Base-by-base conservation (phyloP, 228 moss, liverwort and hornwort species). In the Sphagnum magellanicum region DNA sequence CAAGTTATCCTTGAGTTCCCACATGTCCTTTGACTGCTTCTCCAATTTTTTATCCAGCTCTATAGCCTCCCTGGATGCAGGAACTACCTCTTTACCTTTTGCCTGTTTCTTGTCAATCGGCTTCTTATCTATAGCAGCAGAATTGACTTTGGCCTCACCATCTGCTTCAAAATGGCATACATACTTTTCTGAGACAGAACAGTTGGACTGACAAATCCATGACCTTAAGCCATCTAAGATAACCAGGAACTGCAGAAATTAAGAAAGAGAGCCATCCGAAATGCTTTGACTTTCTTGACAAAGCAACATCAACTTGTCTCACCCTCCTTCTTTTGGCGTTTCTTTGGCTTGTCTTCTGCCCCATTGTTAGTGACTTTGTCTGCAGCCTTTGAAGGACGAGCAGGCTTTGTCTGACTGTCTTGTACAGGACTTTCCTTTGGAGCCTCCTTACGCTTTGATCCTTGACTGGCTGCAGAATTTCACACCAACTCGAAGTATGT, bases 1-100 rank as follows among this genome's bases (percentile, higher is more conserved):
- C 49, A 98, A 52, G n/a, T 90, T 85, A 75, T 98, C 98, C 74
- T 94, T 98, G 50, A 98, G 81, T 58, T 81, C 74, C 98, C 98
- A 94, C 50, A 93, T 65, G 14, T 82, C 75, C 77, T 89, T 98
- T 47, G 77, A 84, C 76, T 98, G 98, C 73, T 72, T 81, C 71
- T 98, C 90, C 74, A 98, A 72, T 69, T 81, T 92, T 66, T 71
- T 88, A 60, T 92, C 94, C 12, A 91, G 58, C 14, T 82, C 90
- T 63, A 48, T 66, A 67, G 70, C 70, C 79, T 83, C 70, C 77
- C 87, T 92, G 57, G 50, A 80, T 63, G 70, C 67, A 53, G 79
- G 63, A 16, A 64, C 68, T 67, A 11, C 53, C 64, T 70, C 87
- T 67, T 86, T 84, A 68, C 77, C 86, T 64, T 80, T 84, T 8